These are phyloP conservation scores for Excoecaria agallocha DNA, from an alignment of 345 rosid species.

Conservation along the genomic window DNA sequence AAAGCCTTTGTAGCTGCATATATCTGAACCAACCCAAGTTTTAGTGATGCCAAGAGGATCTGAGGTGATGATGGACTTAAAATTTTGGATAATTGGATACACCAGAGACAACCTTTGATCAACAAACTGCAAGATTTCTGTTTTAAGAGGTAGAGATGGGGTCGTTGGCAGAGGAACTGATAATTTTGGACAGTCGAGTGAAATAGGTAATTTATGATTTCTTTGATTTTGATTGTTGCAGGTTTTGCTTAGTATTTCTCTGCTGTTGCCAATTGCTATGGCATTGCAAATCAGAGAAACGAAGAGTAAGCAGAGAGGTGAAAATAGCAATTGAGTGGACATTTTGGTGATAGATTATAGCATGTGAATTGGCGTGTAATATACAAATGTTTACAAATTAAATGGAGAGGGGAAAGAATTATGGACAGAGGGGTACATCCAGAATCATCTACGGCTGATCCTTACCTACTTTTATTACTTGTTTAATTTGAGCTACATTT, in stretches of 20 bases:
- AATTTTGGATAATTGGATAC: conserved; percentile 74
- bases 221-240: background rate
- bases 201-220: conserved; percentile 9
- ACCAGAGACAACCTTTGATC: conserved; percentile 67
- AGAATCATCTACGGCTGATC: background rate
- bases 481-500: background rate
- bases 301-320: conserved; percentile 7
- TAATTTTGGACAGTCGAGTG: conserved; percentile 24
- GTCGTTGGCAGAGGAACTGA: conserved; percentile 5
- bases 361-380: background rate
- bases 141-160: conserved; percentile 23
- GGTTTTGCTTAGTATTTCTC: background rate
- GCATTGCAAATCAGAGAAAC: conserved; percentile 10
- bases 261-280: conserved; percentile 6
- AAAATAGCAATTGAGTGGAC: conserved; percentile 3
- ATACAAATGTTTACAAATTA: background rate
- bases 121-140: conserved; percentile 36
- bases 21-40: conserved; percentile 71
- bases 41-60: conserved; percentile 68
- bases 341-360: background rate
- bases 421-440: background rate
- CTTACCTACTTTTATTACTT: background rate
- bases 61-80: conserved; percentile 62
- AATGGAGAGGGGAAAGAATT: background rate
- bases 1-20: conserved; percentile 79